Evolutionary conservation across 805 yeast species (phyloP), one percentile per base, ranked within the genome.

Genomic region (Candida incommunis): DNA sequence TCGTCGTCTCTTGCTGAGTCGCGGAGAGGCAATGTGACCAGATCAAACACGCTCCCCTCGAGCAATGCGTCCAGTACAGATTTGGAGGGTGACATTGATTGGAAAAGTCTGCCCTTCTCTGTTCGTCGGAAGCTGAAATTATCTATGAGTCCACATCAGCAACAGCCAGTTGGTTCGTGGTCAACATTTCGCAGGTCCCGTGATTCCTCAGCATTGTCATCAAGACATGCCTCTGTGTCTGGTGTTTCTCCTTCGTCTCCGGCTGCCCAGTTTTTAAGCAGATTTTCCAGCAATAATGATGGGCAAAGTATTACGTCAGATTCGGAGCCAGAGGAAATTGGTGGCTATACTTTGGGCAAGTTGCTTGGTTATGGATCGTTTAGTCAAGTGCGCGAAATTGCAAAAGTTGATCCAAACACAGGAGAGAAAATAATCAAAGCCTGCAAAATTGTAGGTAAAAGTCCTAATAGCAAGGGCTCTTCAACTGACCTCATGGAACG

Each of bases 291-390:
- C 20, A 31, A 31, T n/a, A 31, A 31, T 31, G 37, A 31, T 16
- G 37, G 37, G 7, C 37, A 31, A 16, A 9, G 18, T 7, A 18
- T 11, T 31, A 31, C 20, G 4, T 11, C 18, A 4, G 82, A 78
- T 53, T 85, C 80, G 46, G 75, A 72, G 48, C 95, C 94, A 0
- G 79, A 82, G 13, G 59, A 71, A 22, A 75, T 86, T 1, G 78
- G 75, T 15, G 76, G 76, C 51, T 68, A 71, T 64, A 59, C 57
- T 24, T 58, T 87, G 24, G 95, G 94, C 1, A 77, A 76, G 52
- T 72, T 80, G 9, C 79, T 86, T 49, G 95, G 95, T 1, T 76
- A 75, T 57, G 96, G 96, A 13, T 94, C 95, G 0, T 88, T 92
- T 82, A 94, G 95, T 9, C 72, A 80, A 23, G 80, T 87, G 9